These are phyloP conservation scores for Petunia secreta DNA, from an alignment of 257 asterid genomes.

Conservation along the genomic window DNA sequence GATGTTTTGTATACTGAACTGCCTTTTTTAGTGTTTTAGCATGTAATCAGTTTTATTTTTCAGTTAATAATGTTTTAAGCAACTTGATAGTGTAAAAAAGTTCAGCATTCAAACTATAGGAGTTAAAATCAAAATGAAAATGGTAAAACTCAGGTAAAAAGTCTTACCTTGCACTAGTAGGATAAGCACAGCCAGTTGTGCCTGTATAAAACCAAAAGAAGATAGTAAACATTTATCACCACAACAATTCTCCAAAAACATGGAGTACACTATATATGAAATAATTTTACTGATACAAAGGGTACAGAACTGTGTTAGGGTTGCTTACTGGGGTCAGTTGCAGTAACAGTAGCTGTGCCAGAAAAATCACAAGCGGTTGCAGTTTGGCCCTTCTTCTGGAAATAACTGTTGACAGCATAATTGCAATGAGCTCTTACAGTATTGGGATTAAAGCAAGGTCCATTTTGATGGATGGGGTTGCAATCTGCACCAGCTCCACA, in stretches of 20 bases:
- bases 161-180: conserved; percentile 68
- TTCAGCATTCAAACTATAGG: too few species aligned
- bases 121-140: neutral
- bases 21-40: too few species aligned
- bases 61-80: too few species aligned
- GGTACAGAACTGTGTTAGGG: too few species aligned
- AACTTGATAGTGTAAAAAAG: too few species aligned
- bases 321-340: conserved; percentile 71
- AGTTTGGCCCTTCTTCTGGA: conserved; percentile 66
- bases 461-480: conserved; percentile 56
- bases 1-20: too few species aligned
- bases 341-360: conserved; percentile 59
- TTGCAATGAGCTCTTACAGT: conserved; percentile 75
- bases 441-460: conserved; percentile 75
- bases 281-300: neutral
- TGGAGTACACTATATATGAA: neutral
- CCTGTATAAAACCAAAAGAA: conserved; percentile 45
- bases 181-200: conserved; percentile 60
- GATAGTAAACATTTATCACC: neutral
- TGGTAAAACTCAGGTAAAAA: neutral
- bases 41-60: too few species aligned
- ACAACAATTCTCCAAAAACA: neutral
- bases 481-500: conserved; percentile 94
- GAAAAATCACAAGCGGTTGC: conserved; percentile 68
- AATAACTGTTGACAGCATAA: conserved; percentile 85